A percentile compares a stretch with the other conserved stretches of the same genome.
These are phyloP conservation scores for Flaveria trinervia DNA, from an alignment of 129 eudicot species.

Conservation along the genomic window DNA sequence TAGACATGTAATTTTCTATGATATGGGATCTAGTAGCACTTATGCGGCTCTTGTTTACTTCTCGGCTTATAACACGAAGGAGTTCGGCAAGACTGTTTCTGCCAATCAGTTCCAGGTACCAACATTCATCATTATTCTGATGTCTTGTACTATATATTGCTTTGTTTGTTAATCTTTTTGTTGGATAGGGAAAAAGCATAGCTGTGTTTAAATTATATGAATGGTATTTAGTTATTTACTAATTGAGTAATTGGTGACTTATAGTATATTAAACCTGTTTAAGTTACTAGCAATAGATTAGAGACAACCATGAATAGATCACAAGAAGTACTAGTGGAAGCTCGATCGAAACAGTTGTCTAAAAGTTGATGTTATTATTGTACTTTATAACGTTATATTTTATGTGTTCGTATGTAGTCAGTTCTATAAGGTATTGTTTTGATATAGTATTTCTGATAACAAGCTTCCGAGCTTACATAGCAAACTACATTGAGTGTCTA, in stretches of 20 bases:
- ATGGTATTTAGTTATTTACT: background rate
- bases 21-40: conserved; percentile 93
- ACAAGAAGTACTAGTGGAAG: background rate
- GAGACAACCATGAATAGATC: conserved; percentile 6
- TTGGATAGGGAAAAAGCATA: background rate
- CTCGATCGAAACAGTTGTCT: background rate
- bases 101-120: conserved; percentile 91
- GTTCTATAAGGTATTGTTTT: background rate
- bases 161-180: conserved; percentile 1
- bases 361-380: background rate
- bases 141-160: conserved; percentile 11
- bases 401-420: background rate
- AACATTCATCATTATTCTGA: conserved; percentile 1
- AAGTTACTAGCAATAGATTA: background rate
- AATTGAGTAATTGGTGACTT: background rate
- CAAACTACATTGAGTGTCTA: conserved; percentile 1
- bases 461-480: background rate
- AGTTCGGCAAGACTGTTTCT: conserved; percentile 81
- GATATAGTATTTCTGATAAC: background rate
- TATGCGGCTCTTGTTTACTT: conserved; percentile 95
- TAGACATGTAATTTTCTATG: conserved; percentile 89
- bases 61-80: conserved; percentile 92
- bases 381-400: background rate
- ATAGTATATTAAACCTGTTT: background rate
- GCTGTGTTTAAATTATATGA: background rate